Conservation (phyloP, 192 early-diverging fungal genomes). For the Mortierella alpina region DNA sequence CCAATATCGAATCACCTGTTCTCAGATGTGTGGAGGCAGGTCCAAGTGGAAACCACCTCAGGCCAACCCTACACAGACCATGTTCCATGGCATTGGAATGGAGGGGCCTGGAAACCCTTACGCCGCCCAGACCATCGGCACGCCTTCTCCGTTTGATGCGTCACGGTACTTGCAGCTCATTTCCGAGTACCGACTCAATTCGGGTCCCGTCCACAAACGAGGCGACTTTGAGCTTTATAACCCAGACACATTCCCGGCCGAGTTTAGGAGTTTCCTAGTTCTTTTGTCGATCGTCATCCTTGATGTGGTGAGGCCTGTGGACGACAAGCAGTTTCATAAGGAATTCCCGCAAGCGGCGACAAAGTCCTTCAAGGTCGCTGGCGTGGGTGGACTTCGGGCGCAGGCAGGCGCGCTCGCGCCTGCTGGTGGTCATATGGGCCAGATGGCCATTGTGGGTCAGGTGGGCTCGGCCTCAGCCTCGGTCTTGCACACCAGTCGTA, state of each 20-base stretch:
- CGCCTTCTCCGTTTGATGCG: constrained; percentile 33
- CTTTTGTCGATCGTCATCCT: constrained; percentile 24
- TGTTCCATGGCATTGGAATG: constrained; percentile 36
- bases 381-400: constrained; percentile 16
- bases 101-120: constrained; percentile 13
- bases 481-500: background rate
- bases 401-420: background rate
- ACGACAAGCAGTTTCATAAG: constrained; percentile 31
- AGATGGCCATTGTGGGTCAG: background rate
- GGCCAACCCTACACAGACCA: constrained; percentile 9
- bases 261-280: constrained; percentile 36
- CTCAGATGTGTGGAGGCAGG: constrained; percentile 48
- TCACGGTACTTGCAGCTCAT: constrained; percentile 41
- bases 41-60: constrained; percentile 40
- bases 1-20: constrained; percentile 41
- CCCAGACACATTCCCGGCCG: constrained; percentile 43
- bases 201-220: constrained; percentile 39
- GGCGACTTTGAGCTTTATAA: constrained; percentile 46
- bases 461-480: background rate
- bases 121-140: background rate
- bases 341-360: constrained; percentile 14
- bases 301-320: constrained; percentile 33
- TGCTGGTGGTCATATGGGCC: background rate
- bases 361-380: background rate
- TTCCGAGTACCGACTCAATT: constrained; percentile 41